A percentile compares a stretch with the other conserved stretches of the same genome.
Evolutionary conservation across 768 basidiomycete genomes (phyloP).

Genomic region (Termitomyces titanicus): DNA sequence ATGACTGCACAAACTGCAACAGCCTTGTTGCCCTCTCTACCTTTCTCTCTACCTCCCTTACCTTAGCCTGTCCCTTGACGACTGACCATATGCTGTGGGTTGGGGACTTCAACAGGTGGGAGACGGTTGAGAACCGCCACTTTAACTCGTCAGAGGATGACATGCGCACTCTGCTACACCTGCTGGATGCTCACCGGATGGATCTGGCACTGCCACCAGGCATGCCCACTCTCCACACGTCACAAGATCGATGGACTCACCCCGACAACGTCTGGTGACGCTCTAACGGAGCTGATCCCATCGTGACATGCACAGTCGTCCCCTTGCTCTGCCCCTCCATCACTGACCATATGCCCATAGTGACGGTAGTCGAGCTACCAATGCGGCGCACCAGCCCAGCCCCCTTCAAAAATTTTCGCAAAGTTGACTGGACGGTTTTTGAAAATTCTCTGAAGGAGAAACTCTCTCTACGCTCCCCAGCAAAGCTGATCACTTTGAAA

Average conservation of each 20-base stretch:
- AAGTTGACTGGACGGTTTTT: slow-evolving; percentile 19
- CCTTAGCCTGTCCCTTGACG: neutral
- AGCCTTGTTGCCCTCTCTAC: neutral
- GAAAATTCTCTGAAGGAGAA: too few relatives aligned
- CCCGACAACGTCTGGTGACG: slow-evolving; percentile 6
- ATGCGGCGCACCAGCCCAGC: neutral
- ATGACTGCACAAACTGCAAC: slow-evolving; percentile 1
- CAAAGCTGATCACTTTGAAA: neutral
- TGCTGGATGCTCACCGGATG: slow-evolving; percentile 2
- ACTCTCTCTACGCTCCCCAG: neutral
- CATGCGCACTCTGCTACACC: neutral
- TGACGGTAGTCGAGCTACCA: slow-evolving; percentile 18
- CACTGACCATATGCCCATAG: slow-evolving; percentile 31
- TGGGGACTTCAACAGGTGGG: slow-evolving; percentile 7
- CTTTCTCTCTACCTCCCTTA: neutral
- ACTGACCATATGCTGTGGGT: neutral
- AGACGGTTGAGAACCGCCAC: neutral
- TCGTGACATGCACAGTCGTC: neutral
- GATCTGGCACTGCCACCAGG: neutral
- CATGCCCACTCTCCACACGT: neutral
- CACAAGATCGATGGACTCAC: neutral
- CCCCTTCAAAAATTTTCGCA: slow-evolving; percentile 15
- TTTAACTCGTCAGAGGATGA: slow-evolving; percentile 2
- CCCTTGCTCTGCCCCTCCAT: slow-evolving; percentile 2
- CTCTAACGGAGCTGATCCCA: neutral